Evolutionary conservation across 768 basidiomycete species (phyloP).

Genomic region (Lactarius sp.): DNA sequence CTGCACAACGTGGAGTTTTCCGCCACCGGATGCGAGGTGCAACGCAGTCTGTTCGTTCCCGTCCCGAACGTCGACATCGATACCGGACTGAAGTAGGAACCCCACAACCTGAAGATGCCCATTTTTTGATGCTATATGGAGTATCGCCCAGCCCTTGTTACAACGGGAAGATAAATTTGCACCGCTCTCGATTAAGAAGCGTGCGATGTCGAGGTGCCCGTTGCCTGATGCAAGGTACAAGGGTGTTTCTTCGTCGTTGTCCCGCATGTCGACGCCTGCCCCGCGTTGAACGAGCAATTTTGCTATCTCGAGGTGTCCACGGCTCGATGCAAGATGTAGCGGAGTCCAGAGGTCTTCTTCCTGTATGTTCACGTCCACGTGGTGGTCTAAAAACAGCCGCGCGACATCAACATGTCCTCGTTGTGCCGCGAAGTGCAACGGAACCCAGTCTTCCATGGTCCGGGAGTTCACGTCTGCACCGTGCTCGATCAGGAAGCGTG

Average conservation of each 20-base stretch:
- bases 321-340: not conserved
- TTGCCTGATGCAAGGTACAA: not conserved
- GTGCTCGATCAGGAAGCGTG: too few species aligned
- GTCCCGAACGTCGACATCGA: not conserved
- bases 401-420: not conserved
- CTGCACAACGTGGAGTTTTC: not conserved
- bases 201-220: not conserved
- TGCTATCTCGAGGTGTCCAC: not conserved
- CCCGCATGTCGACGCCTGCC: not conserved
- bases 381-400: not conserved
- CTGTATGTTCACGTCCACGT: not conserved
- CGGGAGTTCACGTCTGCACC: too few species aligned
- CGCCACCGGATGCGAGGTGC: not conserved
- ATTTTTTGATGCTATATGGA: not conserved
- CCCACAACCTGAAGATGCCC: not conserved
- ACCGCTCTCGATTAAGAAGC: not conserved
- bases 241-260: not conserved
- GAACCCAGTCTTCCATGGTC: not conserved
- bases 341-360: not conserved
- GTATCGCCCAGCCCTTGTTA: not conserved
- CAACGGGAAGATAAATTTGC: not conserved
- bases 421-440: not conserved
- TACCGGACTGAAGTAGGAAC: not conserved
- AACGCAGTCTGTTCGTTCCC: not conserved
- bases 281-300: not conserved